Evolutionary conservation across 177 flowering plant genomes (phyloP), one percentile per base, ranked within the genome.

Genomic region (Vitis hybrid): DNA sequence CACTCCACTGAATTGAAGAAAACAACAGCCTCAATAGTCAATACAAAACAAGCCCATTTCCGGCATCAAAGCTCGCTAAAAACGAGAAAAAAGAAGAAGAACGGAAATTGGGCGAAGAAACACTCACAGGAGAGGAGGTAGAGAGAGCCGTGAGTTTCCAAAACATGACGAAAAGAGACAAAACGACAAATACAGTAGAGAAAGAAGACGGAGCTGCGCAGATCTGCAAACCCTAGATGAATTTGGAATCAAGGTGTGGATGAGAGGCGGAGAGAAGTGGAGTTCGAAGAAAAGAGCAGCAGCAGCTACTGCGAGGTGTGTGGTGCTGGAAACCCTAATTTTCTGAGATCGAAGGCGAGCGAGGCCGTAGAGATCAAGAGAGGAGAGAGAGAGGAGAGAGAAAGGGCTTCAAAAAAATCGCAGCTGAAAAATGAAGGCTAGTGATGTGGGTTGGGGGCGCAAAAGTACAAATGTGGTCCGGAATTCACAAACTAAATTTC

Each of bases 81-180:
- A 35, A 35, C 46, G 46, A 35, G 46, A 0, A 16, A 11, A 30
- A 3, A 7, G 35, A 11, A 61, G 48, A 27, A 27, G 49, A 27
- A n/a, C 11, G 40, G 64, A 30, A 21, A 61, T 24, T 24, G 46
- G 24, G 24, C 48, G 35, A 16, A 61, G 3, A 12, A 61, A 61
- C 21, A 80, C 89, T 86, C 66, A 92, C 98, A 19, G 97, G 98
- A 16, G 98, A 94, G 49, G 96, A 81, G 30, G 97, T 80, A 5
- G 97, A 91, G 18, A 92, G 84, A 67, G 90, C 71, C 11, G 93
- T 70, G 77, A 94, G 89, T 82, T 85, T 91, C 98, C 98, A 94
- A 67, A 91, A 94, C 98, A 94, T 92, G 78, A 69, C 74, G 80
- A 71, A 52, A 70, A 60, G 52, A 13, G 14, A 64, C 16, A 54